phyloP scores from a whole-genome alignment of 139 green algal species.

The Eudorina sp. region DNA sequence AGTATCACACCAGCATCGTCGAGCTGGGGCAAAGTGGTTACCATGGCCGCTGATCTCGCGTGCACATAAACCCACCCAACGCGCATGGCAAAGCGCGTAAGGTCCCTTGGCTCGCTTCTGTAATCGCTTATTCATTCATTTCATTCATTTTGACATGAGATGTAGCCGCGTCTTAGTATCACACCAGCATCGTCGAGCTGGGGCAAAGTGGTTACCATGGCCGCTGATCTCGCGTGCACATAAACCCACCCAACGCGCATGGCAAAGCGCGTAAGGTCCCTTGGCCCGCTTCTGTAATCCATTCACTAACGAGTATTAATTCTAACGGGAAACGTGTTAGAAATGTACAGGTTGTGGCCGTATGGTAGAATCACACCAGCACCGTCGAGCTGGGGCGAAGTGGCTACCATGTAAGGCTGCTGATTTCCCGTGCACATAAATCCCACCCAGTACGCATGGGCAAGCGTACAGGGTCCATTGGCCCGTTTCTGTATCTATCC shows the following conservation, averaged over 20 bases:
- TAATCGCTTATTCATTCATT: no score
- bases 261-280: slow-evolving; percentile 28
- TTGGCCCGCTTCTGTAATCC: slow-evolving; percentile 29
- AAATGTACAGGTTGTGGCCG: background rate
- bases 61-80: slow-evolving; percentile 41
- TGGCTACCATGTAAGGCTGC: slow-evolving; percentile 14
- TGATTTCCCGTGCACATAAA: slow-evolving; percentile 47
- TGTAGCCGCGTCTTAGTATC: slow-evolving; percentile 23
- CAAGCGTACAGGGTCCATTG: slow-evolving; percentile 36
- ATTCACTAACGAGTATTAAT: no score
- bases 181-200: background rate
- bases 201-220: slow-evolving; percentile 18
- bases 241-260: slow-evolving; percentile 39
- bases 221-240: slow-evolving; percentile 37
- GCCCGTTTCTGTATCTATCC: slow-evolving; percentile 24
- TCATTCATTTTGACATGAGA: no score
- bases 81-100: slow-evolving; percentile 10
- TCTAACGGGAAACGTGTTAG: no score
- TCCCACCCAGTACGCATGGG: slow-evolving; percentile 40
- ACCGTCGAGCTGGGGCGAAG: slow-evolving; percentile 1
- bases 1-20: background rate
- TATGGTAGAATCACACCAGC: slow-evolving; percentile 27
- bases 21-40: slow-evolving; percentile 17
- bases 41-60: slow-evolving; percentile 25
- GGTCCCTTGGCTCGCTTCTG: slow-evolving; percentile 40